Evolutionary conservation across 192 early-diverging fungal species (phyloP), one percentile per base, ranked within the genome.

Genomic region (Coemansia sp.): DNA sequence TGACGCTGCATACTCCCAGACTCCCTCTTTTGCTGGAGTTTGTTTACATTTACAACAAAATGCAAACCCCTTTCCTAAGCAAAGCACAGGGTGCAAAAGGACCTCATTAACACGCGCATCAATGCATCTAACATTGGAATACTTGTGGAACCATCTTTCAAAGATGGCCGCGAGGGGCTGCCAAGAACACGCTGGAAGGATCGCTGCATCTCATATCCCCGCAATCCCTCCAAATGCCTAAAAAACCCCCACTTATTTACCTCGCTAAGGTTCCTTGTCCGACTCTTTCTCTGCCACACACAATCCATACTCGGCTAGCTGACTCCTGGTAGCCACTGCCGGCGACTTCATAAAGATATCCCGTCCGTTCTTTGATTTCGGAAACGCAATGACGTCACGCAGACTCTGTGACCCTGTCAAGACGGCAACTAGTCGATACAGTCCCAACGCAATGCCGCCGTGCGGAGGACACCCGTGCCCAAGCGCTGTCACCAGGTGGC

Each of bases 351-450:
- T 91, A 45, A 93, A 90, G 55, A 94, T 75, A 75, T 97, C 95
- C 16, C 87, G 88, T 25, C 93, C 95, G 41, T 86, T 87, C 11
- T 88, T 79, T 5, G 92, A 82, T 64, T 97, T 97, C 9, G 95
- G 95, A 70, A 97, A 97, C 7, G 95, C 95, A 71, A 97, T 95
- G 19, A 97, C 95, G 55, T 97, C 93, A 13, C 94, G 74, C 45
- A 96, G 89, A 20, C 92, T 93, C 0, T 81, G 48, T 0, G 90
- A 86, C 11, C 85, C 83, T 62, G 89, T 90, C 51, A 94, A 67
- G 45, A 94, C 87, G 1, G 90, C 83, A 70, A 96, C 86, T 17
- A 96, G 56, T 19, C 94, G 79, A 65, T 96, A 93, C 60, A 94
- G 90, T 1, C 93, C 87, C 50, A 97, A 72, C 1, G 95, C 94